Evolutionary conservation across 1,284 basidiomycete genomes (phyloP).

Genomic region (Boletus austroedulis): DNA sequence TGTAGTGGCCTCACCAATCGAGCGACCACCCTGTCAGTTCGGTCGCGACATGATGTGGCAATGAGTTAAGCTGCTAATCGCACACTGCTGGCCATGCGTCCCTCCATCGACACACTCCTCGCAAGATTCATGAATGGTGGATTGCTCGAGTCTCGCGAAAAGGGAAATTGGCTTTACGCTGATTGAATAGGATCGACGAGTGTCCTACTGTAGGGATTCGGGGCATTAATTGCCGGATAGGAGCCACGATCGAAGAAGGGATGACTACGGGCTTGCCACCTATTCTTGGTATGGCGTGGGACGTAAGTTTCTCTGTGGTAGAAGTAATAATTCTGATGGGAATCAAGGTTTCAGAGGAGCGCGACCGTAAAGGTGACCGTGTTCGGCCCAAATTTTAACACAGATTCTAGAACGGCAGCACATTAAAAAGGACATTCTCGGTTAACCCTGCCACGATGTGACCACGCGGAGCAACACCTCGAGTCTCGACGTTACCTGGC

Average conservation of each 20-base stretch:
- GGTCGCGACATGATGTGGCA: background rate
- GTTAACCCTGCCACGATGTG: background rate
- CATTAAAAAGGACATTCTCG: background rate
- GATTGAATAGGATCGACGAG: conserved; percentile 6
- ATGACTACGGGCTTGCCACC: conserved; percentile 1
- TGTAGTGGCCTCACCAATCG: background rate
- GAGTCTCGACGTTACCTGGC: conserved; percentile 1
- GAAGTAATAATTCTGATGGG: conserved; percentile 7
- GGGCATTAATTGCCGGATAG: background rate
- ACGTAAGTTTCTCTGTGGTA: background rate
- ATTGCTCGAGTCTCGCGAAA: conserved; percentile 8
- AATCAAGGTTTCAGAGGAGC: conserved; percentile 1
- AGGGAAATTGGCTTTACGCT: background rate
- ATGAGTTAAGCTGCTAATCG: conserved; percentile 1
- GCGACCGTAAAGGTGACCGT: conserved; percentile 1
- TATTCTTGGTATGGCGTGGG: background rate
- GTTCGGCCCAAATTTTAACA: background rate
- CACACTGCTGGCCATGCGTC: conserved; percentile 1
- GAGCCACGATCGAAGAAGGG: conserved; percentile 1
- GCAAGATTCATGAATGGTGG: conserved; percentile 5
- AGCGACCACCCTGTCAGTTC: background rate
- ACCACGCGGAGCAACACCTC: conserved; percentile 1
- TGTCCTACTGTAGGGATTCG: background rate
- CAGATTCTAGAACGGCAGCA: background rate
- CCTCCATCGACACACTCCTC: background rate